These are phyloP conservation scores for Malus asiatica DNA, from an alignment of 306 rosid genomes.

Conservation along the genomic window DNA sequence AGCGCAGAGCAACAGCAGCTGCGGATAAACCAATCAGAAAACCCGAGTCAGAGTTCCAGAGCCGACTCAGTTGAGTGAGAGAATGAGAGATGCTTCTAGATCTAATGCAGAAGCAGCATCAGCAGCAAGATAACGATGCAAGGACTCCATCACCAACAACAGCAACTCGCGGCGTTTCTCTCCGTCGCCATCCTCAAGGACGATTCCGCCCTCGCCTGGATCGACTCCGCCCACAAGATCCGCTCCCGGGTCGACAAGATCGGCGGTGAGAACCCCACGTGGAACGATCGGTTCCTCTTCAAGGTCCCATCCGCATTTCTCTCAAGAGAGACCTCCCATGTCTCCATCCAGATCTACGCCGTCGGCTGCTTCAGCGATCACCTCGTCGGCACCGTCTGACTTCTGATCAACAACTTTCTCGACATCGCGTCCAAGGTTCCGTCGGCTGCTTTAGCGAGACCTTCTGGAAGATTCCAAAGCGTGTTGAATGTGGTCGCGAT, in stretches of 20 bases:
- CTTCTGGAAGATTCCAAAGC: conserved; percentile 80
- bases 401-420: conserved; percentile 58
- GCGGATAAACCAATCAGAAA: too few species aligned
- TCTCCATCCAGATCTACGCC: conserved; percentile 63
- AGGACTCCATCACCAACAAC: too few species aligned
- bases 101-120: too few species aligned
- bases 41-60: too few species aligned
- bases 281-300: conserved; percentile 93
- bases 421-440: conserved; percentile 28
- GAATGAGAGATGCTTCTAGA: too few species aligned
- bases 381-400: conserved; percentile 61
- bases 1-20: too few species aligned
- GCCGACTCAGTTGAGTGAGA: too few species aligned
- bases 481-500: conserved; percentile 62
- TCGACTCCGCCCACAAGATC: conserved; percentile 50
- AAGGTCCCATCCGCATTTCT: conserved; percentile 61
- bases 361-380: conserved; percentile 48
- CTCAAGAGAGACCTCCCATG: conserved; percentile 58
- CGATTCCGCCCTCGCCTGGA: conserved; percentile 47
- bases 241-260: conserved; percentile 55
- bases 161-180: too few species aligned
- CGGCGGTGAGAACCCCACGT: conserved; percentile 70
- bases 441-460: conserved; percentile 51
- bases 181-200: too few species aligned
- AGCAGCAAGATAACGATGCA: too few species aligned